These are phyloP conservation scores for Plasmodium malariae DNA, from an alignment of 169 alveolate genomes.

Conservation along the genomic window DNA sequence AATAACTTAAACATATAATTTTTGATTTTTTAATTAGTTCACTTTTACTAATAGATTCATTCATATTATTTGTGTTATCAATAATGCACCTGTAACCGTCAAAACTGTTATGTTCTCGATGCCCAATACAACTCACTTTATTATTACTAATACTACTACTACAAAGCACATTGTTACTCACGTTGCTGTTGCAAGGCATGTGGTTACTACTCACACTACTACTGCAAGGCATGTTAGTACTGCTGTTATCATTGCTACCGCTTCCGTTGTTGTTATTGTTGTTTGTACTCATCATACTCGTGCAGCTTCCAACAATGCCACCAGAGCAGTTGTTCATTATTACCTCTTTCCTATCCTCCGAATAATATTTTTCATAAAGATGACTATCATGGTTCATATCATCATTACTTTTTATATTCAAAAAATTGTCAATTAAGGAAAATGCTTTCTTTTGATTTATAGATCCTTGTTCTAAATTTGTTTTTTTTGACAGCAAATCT, in stretches of 20 bases:
- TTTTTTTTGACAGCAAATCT: conserved; percentile 18
- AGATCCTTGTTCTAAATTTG: neutral
- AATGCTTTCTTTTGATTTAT: conserved; percentile 29
- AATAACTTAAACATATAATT: conserved; percentile 42
- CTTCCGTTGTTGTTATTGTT: neutral
- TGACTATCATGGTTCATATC: conserved; percentile 6
- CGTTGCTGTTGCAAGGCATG: neutral
- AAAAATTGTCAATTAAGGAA: conserved; percentile 21
- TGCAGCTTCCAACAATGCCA: neutral
- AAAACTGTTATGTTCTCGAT: neutral
- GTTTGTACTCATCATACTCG: too few relatives aligned
- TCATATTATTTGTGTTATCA: neutral
- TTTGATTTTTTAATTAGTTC: too few relatives aligned
- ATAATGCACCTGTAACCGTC: neutral
- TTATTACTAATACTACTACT: neutral
- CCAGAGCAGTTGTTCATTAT: too few relatives aligned
- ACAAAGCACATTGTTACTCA: neutral
- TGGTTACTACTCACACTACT: too few relatives aligned
- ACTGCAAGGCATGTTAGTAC: neutral
- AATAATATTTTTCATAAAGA: neutral
- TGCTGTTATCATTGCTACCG: neutral
- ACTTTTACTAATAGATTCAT: conserved; percentile 8
- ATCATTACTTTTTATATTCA: conserved; percentile 31
- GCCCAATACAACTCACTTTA: neutral
- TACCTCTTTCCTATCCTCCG: neutral